A percentile compares a stretch with the other conserved stretches of the same genome.
Conservation (phyloP, 257 asterid species). For the Marsdenia floribunda region DNA sequence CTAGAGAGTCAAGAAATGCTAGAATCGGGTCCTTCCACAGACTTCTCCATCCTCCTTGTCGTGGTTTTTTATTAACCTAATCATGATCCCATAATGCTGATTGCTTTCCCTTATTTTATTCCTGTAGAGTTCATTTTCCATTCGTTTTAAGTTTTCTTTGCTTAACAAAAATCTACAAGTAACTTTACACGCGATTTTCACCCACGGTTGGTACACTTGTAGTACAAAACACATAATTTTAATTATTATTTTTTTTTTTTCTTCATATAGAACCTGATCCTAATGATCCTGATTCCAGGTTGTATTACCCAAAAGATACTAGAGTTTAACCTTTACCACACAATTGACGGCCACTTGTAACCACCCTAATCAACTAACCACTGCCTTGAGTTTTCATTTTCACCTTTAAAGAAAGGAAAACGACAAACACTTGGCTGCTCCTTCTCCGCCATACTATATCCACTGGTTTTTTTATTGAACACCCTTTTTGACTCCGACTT, state of each 20-base stretch:
- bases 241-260: no score
- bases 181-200: not conserved
- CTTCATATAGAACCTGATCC: not conserved
- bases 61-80: not conserved
- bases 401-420: not conserved
- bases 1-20: not conserved
- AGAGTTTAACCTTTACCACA: not conserved
- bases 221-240: no score
- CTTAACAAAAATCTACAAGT: not conserved
- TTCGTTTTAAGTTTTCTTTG: not conserved
- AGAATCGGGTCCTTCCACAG: not conserved
- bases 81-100: not conserved
- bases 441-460: not conserved
- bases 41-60: not conserved
- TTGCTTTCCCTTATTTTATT: not conserved
- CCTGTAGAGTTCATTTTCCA: no score
- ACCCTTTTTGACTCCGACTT: not conserved
- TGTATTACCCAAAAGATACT: not conserved
- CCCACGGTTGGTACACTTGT: not conserved
- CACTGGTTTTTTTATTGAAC: not conserved
- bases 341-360: constrained; percentile 20
- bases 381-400: not conserved
- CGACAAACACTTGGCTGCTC: not conserved
- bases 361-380: constrained; percentile 10
- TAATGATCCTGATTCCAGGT: not conserved